Percentiles rank a stretch among this genome's conserved stretches.
phyloP scores from a whole-genome alignment of 2,329 filamentous ascomycete species.

The Rhynchosporium agropyri region DNA sequence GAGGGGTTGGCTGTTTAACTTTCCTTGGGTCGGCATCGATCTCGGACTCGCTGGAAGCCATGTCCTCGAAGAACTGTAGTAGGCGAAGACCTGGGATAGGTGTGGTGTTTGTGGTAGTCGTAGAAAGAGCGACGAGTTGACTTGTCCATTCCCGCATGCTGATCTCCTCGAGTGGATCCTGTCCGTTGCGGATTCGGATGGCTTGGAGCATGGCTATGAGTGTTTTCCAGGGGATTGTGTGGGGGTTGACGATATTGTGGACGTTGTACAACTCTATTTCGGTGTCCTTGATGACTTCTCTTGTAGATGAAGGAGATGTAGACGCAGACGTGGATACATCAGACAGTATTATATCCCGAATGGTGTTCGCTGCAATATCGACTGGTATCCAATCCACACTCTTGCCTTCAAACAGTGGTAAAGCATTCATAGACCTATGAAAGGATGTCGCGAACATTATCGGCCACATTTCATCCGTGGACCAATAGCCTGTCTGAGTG shows the following conservation, averaged over 20 bases:
- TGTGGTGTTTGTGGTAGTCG: neutral
- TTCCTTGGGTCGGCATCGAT: neutral
- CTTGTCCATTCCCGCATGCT: conserved; percentile 33
- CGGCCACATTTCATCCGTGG: conserved; percentile 37
- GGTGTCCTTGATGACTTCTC: neutral
- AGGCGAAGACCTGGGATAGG: conserved; percentile 34
- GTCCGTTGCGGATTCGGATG: neutral
- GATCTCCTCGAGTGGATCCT: conserved; percentile 22
- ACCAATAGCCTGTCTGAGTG: conserved; percentile 36
- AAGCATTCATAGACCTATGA: conserved; percentile 21
- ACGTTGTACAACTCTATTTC: conserved; percentile 24
- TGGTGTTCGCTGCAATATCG: conserved; percentile 32
- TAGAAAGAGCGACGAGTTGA: conserved; percentile 21
- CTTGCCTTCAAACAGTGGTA: conserved; percentile 28
- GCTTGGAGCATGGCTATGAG: conserved; percentile 30
- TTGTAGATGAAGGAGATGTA: neutral
- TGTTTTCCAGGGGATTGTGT: conserved; percentile 27
- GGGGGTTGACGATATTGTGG: conserved; percentile 39
- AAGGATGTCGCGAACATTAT: conserved; percentile 33
- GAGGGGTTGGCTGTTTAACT: neutral
- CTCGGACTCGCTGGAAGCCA: conserved; percentile 21
- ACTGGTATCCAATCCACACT: conserved; percentile 38
- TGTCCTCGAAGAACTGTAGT: conserved; percentile 36
- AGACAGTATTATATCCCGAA: conserved; percentile 25
- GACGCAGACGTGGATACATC: neutral